Evolutionary conservation across 31 red algal genomes (phyloP), one percentile per base, ranked within the genome.

Genomic region (Odonthalia washingtoniensis): DNA sequence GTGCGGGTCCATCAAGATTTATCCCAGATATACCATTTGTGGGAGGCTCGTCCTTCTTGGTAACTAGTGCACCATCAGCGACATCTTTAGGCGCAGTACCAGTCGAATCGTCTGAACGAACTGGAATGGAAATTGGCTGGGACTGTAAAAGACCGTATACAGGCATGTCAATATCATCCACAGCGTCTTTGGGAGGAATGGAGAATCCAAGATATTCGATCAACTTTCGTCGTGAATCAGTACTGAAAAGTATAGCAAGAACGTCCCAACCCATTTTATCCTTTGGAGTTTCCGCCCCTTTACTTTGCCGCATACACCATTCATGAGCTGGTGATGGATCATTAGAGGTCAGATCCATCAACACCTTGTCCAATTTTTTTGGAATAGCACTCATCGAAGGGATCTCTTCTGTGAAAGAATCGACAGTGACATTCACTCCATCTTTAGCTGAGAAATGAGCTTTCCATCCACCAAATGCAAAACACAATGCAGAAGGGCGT

Each of bases 211-310:
- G 84, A 62, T 93, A 93, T 2, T 80, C 74, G 35, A 93, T 37
- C 18, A 93, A 30, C 62, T 88, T 88, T 31, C 91, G 63, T 40
- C 91, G 38, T 12, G 78, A 93, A 35, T 93, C 91, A 4, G 83
- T 87, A 26, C 77, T 75, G 61, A 93, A 93, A 62, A 88, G 65
- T 1, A 93, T 44, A 46, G 64, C 66, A 14, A 93, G 75, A 12
- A 70, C 91, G 36, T 88, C 91, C 91, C 91, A 93, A 35, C 75
- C 91, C 85, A 88, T 88, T 52, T 84, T 82, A 33, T 88, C 91
- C 16, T 83, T 70, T 0, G 78, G 74, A 33, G 70, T 84, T 73
- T 87, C 91, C 21, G 84, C 84, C 46, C 37, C 78, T 12, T 70
- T 63, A 64, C 78, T 72, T 46, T 75, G 73, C 65, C 84, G 49